These are phyloP conservation scores for Hypoxylon fragiforme DNA, from an alignment of 495 filamentous ascomycete species.

Conservation along the genomic window DNA sequence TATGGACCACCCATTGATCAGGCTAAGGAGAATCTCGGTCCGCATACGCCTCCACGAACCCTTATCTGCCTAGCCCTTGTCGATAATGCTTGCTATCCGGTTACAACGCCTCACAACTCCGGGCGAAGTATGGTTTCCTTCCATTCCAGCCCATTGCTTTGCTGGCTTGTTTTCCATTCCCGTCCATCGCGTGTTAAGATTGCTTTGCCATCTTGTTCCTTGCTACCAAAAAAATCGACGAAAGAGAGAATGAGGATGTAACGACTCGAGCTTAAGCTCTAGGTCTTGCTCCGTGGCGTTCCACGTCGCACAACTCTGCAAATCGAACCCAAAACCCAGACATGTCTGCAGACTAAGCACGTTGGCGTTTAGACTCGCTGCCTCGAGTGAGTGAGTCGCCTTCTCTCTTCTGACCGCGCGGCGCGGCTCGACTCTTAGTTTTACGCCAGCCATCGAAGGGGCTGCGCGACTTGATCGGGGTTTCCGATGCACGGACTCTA, in stretches of 20 bases:
- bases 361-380: slow-evolving; percentile 41
- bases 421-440: slow-evolving; percentile 52
- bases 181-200: no score
- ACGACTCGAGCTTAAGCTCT: neutral
- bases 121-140: neutral
- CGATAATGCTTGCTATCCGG: neutral
- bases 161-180: slow-evolving; percentile 16
- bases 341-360: slow-evolving; percentile 35
- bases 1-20: slow-evolving; percentile 17
- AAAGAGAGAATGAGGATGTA: slow-evolving; percentile 1
- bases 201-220: slow-evolving; percentile 4
- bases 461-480: slow-evolving; percentile 48
- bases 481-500: slow-evolving; percentile 32
- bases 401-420: slow-evolving; percentile 48
- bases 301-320: slow-evolving; percentile 1
- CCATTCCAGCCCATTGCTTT: neutral
- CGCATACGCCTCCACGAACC: neutral
- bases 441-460: slow-evolving; percentile 70
- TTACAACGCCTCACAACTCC: slow-evolving; percentile 14
- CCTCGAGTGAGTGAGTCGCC: slow-evolving; percentile 43
- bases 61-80: neutral
- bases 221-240: slow-evolving; percentile 12
- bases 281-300: neutral
- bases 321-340: slow-evolving; percentile 3
- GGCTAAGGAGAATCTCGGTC: neutral